Evolutionary conservation across 371 early-diverging fungal species (phyloP).

Genomic region (Mortierella sp.): DNA sequence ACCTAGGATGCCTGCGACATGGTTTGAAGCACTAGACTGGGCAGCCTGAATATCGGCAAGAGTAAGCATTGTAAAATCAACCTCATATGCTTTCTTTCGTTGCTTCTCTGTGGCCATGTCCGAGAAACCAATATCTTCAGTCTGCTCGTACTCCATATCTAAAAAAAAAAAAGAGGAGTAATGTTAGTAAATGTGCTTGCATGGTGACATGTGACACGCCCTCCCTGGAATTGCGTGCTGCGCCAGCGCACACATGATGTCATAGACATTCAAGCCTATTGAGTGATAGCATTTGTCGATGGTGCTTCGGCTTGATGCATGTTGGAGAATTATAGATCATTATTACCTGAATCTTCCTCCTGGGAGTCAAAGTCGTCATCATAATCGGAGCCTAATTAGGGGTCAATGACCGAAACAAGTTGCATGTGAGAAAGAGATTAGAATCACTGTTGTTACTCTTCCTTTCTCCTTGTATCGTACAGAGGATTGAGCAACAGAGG

Average conservation of each 20-base stretch:
- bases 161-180: neutral
- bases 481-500: too few relatives aligned
- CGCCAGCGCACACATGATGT: neutral
- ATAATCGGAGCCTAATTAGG: slow-evolving; percentile 22
- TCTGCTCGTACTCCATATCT: slow-evolving; percentile 43
- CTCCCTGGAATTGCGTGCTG: slow-evolving; percentile 2
- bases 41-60: slow-evolving; percentile 61
- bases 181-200: neutral
- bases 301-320: neutral
- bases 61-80: slow-evolving; percentile 74
- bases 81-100: slow-evolving; percentile 72
- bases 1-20: slow-evolving; percentile 76
- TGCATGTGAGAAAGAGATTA: neutral
- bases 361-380: slow-evolving; percentile 38
- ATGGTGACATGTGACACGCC: slow-evolving; percentile 6
- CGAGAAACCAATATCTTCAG: slow-evolving; percentile 61
- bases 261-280: neutral
- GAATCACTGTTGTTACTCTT: neutral
- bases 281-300: slow-evolving; percentile 3
- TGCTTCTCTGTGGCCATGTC: slow-evolving; percentile 58
- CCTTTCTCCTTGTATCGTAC: neutral
- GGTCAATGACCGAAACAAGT: neutral
- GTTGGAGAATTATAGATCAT: neutral
- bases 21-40: slow-evolving; percentile 66
- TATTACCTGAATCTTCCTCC: slow-evolving; percentile 46